Conservation (phyloP, 2,329 filamentous ascomycete genomes). For the Chaetomiaceae sp. region DNA sequence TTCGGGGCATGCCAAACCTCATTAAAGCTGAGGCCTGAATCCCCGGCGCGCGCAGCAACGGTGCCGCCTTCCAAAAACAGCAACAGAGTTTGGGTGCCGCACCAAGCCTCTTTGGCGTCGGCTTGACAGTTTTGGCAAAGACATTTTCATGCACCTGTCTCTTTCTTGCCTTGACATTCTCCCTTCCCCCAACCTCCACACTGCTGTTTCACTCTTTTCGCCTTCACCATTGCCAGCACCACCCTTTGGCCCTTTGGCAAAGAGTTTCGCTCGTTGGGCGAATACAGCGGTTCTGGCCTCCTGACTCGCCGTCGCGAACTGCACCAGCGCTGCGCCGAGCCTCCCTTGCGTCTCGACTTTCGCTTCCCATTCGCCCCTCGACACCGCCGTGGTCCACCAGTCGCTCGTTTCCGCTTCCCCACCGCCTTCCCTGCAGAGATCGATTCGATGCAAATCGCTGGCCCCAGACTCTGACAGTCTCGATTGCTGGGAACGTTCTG, state of each 20-base stretch:
- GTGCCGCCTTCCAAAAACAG: background rate
- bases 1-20: background rate
- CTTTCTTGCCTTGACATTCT: no score
- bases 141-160: no score
- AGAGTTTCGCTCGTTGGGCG: background rate
- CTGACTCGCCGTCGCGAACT: slow-evolving; percentile 4
- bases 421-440: slow-evolving; percentile 3
- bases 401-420: slow-evolving; percentile 2
- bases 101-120: no score
- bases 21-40: no score
- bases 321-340: no score
- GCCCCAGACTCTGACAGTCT: slow-evolving; percentile 4
- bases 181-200: no score
- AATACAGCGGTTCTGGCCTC: background rate
- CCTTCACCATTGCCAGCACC: no score
- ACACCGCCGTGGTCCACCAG: background rate
- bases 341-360: background rate
- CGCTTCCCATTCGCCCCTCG: slow-evolving; percentile 9
- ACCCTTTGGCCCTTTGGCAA: no score
- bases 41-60: no score
- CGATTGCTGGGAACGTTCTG: background rate
- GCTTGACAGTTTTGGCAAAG: background rate
- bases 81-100: no score
- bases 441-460: slow-evolving; percentile 1
- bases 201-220: no score